phyloP scores from a whole-genome alignment of 78 protist species.

The Polysphondylium violaceum region DNA sequence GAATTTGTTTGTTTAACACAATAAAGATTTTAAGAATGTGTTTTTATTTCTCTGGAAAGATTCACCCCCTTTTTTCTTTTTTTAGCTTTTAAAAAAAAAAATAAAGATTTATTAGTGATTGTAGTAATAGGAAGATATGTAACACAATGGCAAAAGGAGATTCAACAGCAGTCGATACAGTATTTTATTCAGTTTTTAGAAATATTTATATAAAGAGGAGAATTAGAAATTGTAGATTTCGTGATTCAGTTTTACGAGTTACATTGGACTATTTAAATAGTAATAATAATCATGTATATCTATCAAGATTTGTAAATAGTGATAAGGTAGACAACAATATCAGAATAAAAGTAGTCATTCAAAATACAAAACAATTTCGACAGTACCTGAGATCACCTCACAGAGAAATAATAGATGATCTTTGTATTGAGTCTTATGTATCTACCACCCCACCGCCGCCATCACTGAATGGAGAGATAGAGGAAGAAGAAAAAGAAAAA shows the following conservation, averaged over 20 bases:
- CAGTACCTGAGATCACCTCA: not conserved
- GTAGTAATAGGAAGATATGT: too few relatives aligned
- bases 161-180: not conserved
- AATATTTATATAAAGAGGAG: not conserved
- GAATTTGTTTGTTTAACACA: too few relatives aligned
- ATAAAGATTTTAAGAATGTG: too few relatives aligned
- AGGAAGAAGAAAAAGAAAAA: not conserved
- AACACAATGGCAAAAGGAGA: not conserved
- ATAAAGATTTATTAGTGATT: too few relatives aligned
- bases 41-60: too few relatives aligned
- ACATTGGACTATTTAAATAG: not conserved
- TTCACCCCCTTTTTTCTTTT: too few relatives aligned
- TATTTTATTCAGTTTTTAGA: not conserved
- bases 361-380: not conserved
- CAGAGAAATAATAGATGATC: not conserved
- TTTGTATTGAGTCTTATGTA: not conserved
- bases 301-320: not conserved
- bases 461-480: not conserved
- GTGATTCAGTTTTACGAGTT: not conserved
- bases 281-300: not conserved
- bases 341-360: not conserved
- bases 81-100: too few relatives aligned
- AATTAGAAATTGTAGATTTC: not conserved
- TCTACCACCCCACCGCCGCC: not conserved
- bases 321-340: not conserved